A percentile compares a stretch with the other conserved stretches of the same genome.
Conservation (phyloP, 495 filamentous ascomycete species). For the Immersiella caudata region DNA sequence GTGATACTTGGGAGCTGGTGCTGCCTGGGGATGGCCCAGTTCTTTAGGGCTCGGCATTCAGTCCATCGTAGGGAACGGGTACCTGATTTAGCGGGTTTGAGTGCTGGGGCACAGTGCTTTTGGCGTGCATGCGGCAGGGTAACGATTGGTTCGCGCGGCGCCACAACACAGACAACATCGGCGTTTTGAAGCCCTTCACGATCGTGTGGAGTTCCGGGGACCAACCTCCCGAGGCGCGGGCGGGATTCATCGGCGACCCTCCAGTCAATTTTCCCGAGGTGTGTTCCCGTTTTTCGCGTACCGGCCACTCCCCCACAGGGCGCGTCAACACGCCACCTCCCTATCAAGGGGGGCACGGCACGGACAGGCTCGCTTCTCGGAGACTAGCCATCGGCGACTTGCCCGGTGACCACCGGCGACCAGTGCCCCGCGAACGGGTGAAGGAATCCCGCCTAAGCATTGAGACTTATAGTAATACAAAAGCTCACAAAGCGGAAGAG, state of each 20-base stretch:
- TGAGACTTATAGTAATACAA: not conserved
- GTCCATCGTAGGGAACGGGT: not conserved
- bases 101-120: not conserved
- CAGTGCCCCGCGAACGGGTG: not conserved
- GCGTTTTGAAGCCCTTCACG: not conserved
- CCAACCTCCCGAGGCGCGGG: not conserved
- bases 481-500: not conserved
- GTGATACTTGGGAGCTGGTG: not conserved
- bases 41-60: not conserved
- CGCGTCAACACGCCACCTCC: not conserved
- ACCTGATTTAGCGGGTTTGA: not conserved
- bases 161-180: not conserved
- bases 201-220: not conserved
- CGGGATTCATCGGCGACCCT: not conserved
- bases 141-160: not conserved
- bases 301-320: not conserved
- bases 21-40: not conserved
- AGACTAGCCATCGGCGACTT: not conserved
- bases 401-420: not conserved
- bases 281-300: not conserved
- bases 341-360: not conserved
- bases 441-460: not conserved
- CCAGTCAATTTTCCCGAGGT: not conserved
- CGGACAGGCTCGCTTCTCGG: not conserved
- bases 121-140: not conserved